phyloP scores from a whole-genome alignment of 202 grass and related monocot genomes.

The Bolboschoenoplectus hybrid region DNA sequence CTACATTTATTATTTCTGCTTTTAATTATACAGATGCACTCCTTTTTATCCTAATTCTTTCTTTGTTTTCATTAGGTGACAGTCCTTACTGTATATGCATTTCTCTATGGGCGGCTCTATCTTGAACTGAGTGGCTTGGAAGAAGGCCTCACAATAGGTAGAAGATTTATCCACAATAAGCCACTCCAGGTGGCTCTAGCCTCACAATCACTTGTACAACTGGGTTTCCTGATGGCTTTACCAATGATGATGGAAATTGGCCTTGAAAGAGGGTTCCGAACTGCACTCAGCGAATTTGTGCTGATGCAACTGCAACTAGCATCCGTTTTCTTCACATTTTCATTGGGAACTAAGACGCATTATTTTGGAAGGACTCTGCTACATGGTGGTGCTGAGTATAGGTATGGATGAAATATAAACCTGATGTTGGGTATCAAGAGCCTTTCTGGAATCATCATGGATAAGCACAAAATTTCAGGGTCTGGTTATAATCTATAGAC shows the following conservation, averaged over 20 bases:
- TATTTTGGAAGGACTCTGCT: conserved; percentile 92
- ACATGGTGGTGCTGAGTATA: conserved; percentile 87
- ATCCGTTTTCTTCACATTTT: conserved; percentile 93
- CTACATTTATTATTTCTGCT: background rate
- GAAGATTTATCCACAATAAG: conserved; percentile 65
- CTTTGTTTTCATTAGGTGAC: conserved; percentile 58
- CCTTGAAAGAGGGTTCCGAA: conserved; percentile 93
- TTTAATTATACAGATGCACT: background rate
- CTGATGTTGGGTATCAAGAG: background rate
- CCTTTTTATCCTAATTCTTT: background rate
- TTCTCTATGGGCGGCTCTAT: conserved; percentile 86
- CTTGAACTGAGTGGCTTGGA: conserved; percentile 88
- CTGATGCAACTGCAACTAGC: conserved; percentile 96
- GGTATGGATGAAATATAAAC: conserved; percentile 31
- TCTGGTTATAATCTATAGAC: background rate
- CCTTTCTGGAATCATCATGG: background rate
- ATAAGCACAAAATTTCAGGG: background rate
- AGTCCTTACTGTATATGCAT: conserved; percentile 84
- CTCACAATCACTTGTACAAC: conserved; percentile 91
- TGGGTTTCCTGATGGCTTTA: conserved; percentile 86
- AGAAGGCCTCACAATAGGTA: conserved; percentile 55
- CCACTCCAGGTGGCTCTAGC: conserved; percentile 91
- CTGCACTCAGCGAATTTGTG: conserved; percentile 82
- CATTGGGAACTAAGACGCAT: conserved; percentile 91
- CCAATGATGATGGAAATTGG: conserved; percentile 99